Conservation (phyloP, 306 rosid genomes). For the Dalbergia oliveri region DNA sequence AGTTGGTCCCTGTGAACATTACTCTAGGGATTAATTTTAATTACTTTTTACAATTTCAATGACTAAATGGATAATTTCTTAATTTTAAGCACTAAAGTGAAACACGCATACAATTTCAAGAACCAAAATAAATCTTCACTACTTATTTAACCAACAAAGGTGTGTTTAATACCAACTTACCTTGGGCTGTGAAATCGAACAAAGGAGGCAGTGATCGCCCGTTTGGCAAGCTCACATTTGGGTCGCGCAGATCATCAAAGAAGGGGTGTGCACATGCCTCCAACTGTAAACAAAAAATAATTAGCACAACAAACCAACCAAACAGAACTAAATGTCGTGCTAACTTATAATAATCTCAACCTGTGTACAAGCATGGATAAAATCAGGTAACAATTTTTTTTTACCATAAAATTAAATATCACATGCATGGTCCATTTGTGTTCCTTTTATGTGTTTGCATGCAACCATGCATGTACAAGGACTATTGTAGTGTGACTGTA, state of each 20-base stretch:
- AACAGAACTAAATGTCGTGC: slow-evolving; percentile 1
- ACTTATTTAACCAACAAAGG: background rate
- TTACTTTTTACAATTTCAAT: too few relatives aligned
- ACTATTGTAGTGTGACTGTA: background rate
- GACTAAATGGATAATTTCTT: too few relatives aligned
- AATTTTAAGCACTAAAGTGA: too few relatives aligned
- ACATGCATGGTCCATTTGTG: background rate
- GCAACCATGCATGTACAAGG: background rate
- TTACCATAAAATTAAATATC: slow-evolving; percentile 4
- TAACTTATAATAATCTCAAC: background rate
- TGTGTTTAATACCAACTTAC: slow-evolving; percentile 47
- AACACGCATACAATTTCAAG: too few relatives aligned
- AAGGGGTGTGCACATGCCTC: slow-evolving; percentile 95
- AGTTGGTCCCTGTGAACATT: too few relatives aligned
- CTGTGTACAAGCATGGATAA: background rate
- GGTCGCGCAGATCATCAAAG: slow-evolving; percentile 87
- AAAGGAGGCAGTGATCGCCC: slow-evolving; percentile 80
- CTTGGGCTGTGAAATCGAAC: slow-evolving; percentile 89
- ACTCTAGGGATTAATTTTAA: too few relatives aligned
- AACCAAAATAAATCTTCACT: too few relatives aligned
- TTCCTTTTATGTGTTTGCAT: background rate
- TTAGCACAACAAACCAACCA: slow-evolving; percentile 16
- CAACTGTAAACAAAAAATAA: slow-evolving; percentile 61
- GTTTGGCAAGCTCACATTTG: slow-evolving; percentile 74
- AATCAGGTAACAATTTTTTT: background rate